phyloP scores from a whole-genome alignment of 2,329 filamentous ascomycete genomes.

The Alternaria sp. region DNA sequence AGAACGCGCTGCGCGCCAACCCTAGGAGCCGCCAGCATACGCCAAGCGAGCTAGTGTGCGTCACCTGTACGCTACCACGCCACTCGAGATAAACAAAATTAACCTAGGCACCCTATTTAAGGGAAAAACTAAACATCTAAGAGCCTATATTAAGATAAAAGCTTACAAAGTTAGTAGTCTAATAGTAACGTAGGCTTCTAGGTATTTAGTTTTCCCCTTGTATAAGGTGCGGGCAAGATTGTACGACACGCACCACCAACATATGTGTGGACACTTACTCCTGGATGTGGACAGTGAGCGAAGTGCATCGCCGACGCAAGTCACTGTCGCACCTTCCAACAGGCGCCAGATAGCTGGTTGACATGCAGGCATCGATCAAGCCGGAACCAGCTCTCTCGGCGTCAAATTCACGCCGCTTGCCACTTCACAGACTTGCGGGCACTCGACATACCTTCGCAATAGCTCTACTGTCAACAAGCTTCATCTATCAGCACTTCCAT shows the following conservation, averaged over 20 bases:
- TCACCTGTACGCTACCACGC: background rate
- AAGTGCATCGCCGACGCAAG: background rate
- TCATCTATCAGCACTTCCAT: no score
- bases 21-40: background rate
- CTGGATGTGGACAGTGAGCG: background rate
- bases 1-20: background rate
- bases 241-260: background rate
- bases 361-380: background rate
- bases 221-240: background rate
- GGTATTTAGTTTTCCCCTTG: no score
- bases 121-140: no score
- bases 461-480: no score
- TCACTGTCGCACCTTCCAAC: background rate
- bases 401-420: no score
- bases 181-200: no score
- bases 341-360: background rate
- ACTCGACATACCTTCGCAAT: no score
- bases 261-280: background rate
- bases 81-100: background rate
- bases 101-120: no score
- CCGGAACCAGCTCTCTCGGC: no score
- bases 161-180: no score
- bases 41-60: background rate
- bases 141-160: no score
- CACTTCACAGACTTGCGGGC: no score